Base-by-base conservation (phyloP, 2,329 filamentous ascomycete species). In the Graphilbum sp. region DNA sequence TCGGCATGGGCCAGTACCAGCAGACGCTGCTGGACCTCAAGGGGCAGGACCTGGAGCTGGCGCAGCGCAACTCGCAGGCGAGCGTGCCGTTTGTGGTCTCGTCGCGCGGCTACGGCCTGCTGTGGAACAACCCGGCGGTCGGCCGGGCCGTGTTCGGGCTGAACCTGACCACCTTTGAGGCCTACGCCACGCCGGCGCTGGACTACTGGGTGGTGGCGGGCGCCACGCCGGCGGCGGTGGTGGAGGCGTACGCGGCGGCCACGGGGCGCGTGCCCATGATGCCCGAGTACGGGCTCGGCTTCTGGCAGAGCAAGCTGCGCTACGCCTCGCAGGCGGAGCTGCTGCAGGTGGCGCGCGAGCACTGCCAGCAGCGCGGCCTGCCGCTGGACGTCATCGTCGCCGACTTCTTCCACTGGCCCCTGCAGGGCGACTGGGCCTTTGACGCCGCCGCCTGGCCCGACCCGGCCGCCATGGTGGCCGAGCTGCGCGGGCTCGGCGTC, bases 1-100 rank as follows among this genome's bases (percentile, higher is more conserved):
- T 64, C 47, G 75, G 75, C 17, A 79, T 79, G 73, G 75, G 75
- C 0, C 75, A 79, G 52, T 79, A 79, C 42, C 75, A 79, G 47
- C 73, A 79, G 45, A 67, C 70, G 0, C 63, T 60, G 37, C 56
- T 79, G n/a, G 63, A 79, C 48, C 58, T 79, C 35, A 79, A 78
- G 46, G 75, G 75, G 0, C 49, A 59, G 0, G 72, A 79, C 40
- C 52, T 79, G 1, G 75, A 79, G 48, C 62, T 79, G 3, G 73
- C 75, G 0, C 75, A 79, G 29, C 64, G 74, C 2, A 79, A 79
- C 49, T 77, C 72, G 1, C 75, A 79, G 50, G 74, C 74, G 4
- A 74, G 65, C 36, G 65, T 79, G 0, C 75, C 75, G 0, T 79
- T 79, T 50, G 64, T 66, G 0, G 49, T 79, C 0, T 75, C 69